A percentile compares a stretch with the other conserved stretches of the same genome.
These are phyloP conservation scores for Macrolepiota fuliginosa DNA, from an alignment of 768 basidiomycete species.

Conservation along the genomic window DNA sequence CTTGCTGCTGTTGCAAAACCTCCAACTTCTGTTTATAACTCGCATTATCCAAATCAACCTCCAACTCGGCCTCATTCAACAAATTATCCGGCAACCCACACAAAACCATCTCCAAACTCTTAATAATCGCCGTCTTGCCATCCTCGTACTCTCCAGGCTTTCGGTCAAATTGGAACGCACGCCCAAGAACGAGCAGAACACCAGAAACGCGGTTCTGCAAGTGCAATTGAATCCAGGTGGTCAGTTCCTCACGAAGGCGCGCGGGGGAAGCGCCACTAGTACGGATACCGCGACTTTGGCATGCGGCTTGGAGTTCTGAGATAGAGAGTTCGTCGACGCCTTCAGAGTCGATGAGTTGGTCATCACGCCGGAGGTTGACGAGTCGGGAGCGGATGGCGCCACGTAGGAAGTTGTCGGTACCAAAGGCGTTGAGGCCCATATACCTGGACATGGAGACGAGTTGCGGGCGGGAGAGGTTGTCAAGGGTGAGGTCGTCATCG, in stretches of 20 bases:
- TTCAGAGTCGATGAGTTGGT: conserved; percentile 88
- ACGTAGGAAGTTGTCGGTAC: conserved; percentile 97
- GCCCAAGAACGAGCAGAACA: conserved; percentile 87
- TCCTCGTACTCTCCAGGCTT: conserved; percentile 73
- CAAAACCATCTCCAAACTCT: conserved; percentile 84
- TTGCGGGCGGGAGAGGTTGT: conserved; percentile 98
- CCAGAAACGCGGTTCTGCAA: conserved; percentile 90
- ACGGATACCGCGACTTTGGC: conserved; percentile 91
- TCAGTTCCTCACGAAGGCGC: conserved; percentile 82
- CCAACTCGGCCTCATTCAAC: conserved; percentile 96
- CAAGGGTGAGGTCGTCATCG: conserved; percentile 95
- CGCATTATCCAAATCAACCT: conserved; percentile 90
- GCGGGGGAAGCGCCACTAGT: conserved; percentile 86
- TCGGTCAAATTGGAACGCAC: conserved; percentile 92
- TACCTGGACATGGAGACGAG: conserved; percentile 96
- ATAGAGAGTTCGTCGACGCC: conserved; percentile 90
- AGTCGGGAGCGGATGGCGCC: conserved; percentile 86
- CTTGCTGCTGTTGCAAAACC: conserved; percentile 96
- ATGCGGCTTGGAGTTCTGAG: conserved; percentile 88
- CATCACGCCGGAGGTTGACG: conserved; percentile 82
- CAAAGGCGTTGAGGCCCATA: conserved; percentile 98
- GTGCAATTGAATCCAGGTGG: conserved; percentile 92
- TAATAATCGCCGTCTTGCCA: conserved; percentile 78
- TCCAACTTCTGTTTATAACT: conserved; percentile 98
- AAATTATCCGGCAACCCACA: conserved; percentile 92